These are phyloP conservation scores for Paramecium bursaria DNA, from an alignment of 73 alveolate species.

Conservation along the genomic window DNA sequence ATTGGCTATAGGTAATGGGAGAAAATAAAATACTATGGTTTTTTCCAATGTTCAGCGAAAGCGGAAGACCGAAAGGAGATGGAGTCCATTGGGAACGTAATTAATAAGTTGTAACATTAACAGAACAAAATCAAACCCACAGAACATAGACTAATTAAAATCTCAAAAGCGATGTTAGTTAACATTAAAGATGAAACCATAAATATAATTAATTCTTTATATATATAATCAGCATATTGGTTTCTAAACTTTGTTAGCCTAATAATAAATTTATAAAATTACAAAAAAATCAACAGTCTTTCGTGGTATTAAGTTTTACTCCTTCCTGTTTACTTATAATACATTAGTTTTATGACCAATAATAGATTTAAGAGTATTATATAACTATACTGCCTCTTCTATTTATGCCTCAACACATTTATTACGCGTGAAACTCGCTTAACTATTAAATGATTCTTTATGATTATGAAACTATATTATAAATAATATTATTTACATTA, in stretches of 20 bases:
- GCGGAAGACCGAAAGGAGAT: slow-evolving; percentile 91
- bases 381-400: slow-evolving; percentile 53
- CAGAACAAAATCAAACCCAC: slow-evolving; percentile 32
- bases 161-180: slow-evolving; percentile 10
- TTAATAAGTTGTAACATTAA: slow-evolving; percentile 10
- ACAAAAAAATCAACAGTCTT: slow-evolving; percentile 57
- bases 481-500: background rate
- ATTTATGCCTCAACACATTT: slow-evolving; percentile 57
- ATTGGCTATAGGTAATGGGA: slow-evolving; percentile 90
- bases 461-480: slow-evolving; percentile 41
- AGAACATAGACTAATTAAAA: slow-evolving; percentile 37
- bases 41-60: slow-evolving; percentile 78
- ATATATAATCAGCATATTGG: no score
- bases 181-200: no score
- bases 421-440: slow-evolving; percentile 9
- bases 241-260: no score
- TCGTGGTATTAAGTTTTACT: slow-evolving; percentile 23
- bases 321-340: slow-evolving; percentile 29
- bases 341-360: slow-evolving; percentile 32
- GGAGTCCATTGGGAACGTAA: slow-evolving; percentile 82
- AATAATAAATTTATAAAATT: no score
- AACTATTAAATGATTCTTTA: slow-evolving; percentile 61
- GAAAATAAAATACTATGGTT: slow-evolving; percentile 81
- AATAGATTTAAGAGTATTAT: slow-evolving; percentile 21
- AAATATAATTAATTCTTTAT: no score